phyloP scores from a whole-genome alignment of 129 eudicot genomes.

The Saussurea involucrata region DNA sequence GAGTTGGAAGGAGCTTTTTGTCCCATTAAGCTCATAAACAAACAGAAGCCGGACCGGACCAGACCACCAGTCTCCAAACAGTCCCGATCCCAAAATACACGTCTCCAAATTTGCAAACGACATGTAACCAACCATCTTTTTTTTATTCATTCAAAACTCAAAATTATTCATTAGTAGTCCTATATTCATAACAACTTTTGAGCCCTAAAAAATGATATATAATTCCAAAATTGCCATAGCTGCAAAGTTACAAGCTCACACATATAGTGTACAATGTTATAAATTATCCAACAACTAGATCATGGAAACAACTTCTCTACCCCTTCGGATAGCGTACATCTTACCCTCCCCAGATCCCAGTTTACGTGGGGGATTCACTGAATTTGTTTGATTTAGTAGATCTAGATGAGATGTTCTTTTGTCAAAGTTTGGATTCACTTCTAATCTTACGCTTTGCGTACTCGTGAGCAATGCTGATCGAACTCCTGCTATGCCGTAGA shows the following conservation, averaged over 20 bases:
- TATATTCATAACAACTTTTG: neutral
- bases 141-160: neutral
- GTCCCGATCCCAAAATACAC: too few relatives aligned
- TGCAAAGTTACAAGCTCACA: neutral
- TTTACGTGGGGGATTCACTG: too few relatives aligned
- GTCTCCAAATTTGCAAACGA: too few relatives aligned
- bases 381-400: neutral
- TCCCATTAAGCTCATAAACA: too few relatives aligned
- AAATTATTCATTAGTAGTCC: too few relatives aligned
- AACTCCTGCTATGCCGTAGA: conserved; percentile 71
- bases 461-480: conserved; percentile 65
- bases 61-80: too few relatives aligned
- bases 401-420: neutral
- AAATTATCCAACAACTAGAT: neutral
- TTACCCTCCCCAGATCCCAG: neutral
- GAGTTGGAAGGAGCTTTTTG: too few relatives aligned
- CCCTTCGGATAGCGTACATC: neutral
- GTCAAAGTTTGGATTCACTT: conserved; percentile 19
- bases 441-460: conserved; percentile 59
- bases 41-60: too few relatives aligned
- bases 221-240: neutral
- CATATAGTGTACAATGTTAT: neutral
- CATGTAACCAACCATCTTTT: neutral
- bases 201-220: neutral
- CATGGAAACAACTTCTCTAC: neutral